These are phyloP conservation scores for Gillenia trifoliata DNA, from an alignment of 306 rosid genomes.

Conservation along the genomic window DNA sequence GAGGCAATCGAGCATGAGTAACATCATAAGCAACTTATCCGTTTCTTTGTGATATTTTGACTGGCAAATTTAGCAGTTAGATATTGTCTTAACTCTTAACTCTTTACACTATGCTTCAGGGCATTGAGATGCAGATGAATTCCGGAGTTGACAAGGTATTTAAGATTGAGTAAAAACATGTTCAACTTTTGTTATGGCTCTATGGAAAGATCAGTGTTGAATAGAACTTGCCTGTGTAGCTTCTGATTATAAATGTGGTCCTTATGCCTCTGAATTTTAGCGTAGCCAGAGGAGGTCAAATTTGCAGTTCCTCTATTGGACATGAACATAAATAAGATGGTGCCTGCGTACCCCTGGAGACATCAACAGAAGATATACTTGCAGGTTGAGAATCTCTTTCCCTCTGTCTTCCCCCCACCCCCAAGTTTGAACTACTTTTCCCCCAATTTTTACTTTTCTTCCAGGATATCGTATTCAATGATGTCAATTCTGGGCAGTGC, in stretches of 20 bases:
- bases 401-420: not conserved
- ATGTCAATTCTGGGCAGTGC: constrained; percentile 5
- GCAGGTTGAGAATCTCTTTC: constrained; percentile 50
- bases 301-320: constrained; percentile 89
- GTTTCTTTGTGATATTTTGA: not conserved
- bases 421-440: not conserved
- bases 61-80: not conserved
- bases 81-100: constrained; percentile 4
- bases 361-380: constrained; percentile 76
- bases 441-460: constrained; percentile 2
- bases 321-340: constrained; percentile 80
- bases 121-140: constrained; percentile 81
- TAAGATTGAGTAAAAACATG: constrained; percentile 17
- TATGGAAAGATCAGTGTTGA: not conserved
- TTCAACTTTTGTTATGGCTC: constrained; percentile 14
- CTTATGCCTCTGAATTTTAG: constrained; percentile 65
- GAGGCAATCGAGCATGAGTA: not conserved
- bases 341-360: constrained; percentile 81
- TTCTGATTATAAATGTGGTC: constrained; percentile 46
- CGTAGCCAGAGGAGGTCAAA: constrained; percentile 87
- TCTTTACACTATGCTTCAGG: constrained; percentile 46
- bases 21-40: not conserved
- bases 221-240: constrained; percentile 26
- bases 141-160: constrained; percentile 73
- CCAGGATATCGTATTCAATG: not conserved